phyloP scores from a whole-genome alignment of 345 rosid genomes.

The Sisymbrium altissimum region DNA sequence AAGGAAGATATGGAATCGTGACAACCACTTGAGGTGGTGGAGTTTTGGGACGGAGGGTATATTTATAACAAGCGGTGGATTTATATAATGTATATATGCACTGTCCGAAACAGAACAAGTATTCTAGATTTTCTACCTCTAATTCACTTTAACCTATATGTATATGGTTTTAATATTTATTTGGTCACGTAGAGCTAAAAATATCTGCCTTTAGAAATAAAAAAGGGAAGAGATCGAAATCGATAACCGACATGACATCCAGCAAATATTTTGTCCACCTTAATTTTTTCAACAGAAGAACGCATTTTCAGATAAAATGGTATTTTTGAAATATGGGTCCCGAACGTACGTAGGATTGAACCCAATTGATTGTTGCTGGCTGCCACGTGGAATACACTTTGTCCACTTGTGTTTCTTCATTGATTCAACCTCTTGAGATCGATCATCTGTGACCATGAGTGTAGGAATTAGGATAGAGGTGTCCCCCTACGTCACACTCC shows the following conservation, averaged over 20 bases:
- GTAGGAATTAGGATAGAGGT: conserved; percentile 14
- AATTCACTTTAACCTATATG: neutral
- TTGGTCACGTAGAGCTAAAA: neutral
- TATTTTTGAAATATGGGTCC: conserved; percentile 12
- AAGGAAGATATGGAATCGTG: neutral
- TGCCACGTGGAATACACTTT: conserved; percentile 26
- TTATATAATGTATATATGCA: neutral
- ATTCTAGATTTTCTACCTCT: neutral
- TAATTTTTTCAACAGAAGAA: conserved; percentile 4
- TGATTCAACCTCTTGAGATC: conserved; percentile 14
- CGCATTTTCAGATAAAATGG: neutral
- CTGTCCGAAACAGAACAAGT: neutral
- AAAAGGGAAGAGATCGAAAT: neutral
- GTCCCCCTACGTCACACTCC: conserved; percentile 20
- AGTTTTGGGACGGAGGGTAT: neutral
- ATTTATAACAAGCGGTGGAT: neutral
- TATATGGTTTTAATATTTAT: neutral
- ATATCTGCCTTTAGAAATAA: neutral
- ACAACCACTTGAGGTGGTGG: conserved; percentile 11
- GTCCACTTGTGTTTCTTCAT: conserved; percentile 25
- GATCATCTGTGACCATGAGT: conserved; percentile 27
- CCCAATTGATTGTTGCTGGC: conserved; percentile 18
- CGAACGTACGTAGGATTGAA: conserved; percentile 15
- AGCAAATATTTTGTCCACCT: conserved; percentile 23
- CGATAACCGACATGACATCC: conserved; percentile 16